Evolutionary conservation across 2,329 filamentous ascomycete species (phyloP).

Genomic region (Arthrocladium fulminans): DNA sequence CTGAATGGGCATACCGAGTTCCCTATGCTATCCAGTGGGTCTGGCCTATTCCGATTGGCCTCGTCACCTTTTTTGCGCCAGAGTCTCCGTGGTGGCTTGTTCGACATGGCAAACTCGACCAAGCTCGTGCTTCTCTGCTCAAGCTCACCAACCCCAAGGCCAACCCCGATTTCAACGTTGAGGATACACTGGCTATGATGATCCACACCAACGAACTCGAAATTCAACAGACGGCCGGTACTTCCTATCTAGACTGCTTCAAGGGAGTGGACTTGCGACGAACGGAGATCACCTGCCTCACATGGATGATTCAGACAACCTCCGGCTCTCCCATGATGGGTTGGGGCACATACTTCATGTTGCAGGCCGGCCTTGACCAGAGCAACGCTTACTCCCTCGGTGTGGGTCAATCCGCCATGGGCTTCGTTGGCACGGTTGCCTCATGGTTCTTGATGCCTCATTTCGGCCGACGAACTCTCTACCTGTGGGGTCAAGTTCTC

Average conservation of each 20-base stretch:
- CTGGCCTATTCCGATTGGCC: slow-evolving; percentile 22
- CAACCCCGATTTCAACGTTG: slow-evolving; percentile 24
- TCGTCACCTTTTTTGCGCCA: slow-evolving; percentile 27
- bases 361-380: slow-evolving; percentile 39
- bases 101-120: slow-evolving; percentile 37
- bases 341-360: slow-evolving; percentile 52
- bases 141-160: slow-evolving; percentile 35
- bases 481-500: slow-evolving; percentile 46
- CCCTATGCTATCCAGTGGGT: slow-evolving; percentile 30
- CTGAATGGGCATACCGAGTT: slow-evolving; percentile 31
- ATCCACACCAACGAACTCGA: slow-evolving; percentile 25
- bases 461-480: slow-evolving; percentile 22
- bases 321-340: slow-evolving; percentile 57
- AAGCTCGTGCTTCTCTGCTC: slow-evolving; percentile 37
- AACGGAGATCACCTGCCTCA: slow-evolving; percentile 34
- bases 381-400: slow-evolving; percentile 31
- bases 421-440: slow-evolving; percentile 42
- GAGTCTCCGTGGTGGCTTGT: slow-evolving; percentile 49
- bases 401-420: slow-evolving; percentile 56
- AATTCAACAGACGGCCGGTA: slow-evolving; percentile 22
- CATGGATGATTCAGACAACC: slow-evolving; percentile 47
- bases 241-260: slow-evolving; percentile 29
- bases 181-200: slow-evolving; percentile 26
- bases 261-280: slow-evolving; percentile 30
- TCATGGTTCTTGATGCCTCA: slow-evolving; percentile 40